These are phyloP conservation scores for Apophysomyces variabilis DNA, from an alignment of 371 early-diverging fungal species.

Conservation along the genomic window DNA sequence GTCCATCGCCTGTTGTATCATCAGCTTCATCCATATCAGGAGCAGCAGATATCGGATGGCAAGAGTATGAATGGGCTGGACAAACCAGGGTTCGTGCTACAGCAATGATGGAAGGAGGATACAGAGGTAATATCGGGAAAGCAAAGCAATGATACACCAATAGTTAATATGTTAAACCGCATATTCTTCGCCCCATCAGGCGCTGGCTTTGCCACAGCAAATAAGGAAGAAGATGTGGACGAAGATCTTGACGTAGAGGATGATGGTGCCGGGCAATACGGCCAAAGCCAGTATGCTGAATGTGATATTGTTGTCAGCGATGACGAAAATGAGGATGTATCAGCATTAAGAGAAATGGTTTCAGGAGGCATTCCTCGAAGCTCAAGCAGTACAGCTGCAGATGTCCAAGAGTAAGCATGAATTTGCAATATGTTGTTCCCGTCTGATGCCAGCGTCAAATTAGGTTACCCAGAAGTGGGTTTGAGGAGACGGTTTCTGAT, in stretches of 20 bases:
- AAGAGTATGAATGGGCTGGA: conserved; percentile 88
- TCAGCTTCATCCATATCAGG: conserved; percentile 3
- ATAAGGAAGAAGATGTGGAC: conserved; percentile 71
- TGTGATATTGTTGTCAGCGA: conserved; percentile 56
- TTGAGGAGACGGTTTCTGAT: conserved; percentile 45
- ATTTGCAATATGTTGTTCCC: conserved; percentile 20
- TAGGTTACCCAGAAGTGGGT: conserved; percentile 30
- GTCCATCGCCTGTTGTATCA: conserved; percentile 1
- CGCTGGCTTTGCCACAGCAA: conserved; percentile 58
- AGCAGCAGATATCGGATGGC: conserved; percentile 44
- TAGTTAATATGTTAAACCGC: neutral
- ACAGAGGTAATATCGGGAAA: conserved; percentile 41
- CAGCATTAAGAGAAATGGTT: conserved; percentile 52
- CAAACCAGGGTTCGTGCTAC: conserved; percentile 82
- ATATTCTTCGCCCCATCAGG: conserved; percentile 30
- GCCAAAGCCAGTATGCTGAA: conserved; percentile 75
- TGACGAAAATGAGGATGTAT: conserved; percentile 59
- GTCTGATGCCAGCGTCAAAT: conserved; percentile 17
- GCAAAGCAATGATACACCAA: neutral
- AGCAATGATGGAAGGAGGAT: conserved; percentile 85
- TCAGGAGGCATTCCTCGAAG: conserved; percentile 26
- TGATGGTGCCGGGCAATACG: conserved; percentile 76
- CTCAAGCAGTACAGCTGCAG: conserved; percentile 8
- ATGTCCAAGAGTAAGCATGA: conserved; percentile 19
- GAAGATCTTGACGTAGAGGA: conserved; percentile 84